Evolutionary conservation across 176 grass and related monocot genomes (phyloP).

Genomic region (Aegilops bicornis): DNA sequence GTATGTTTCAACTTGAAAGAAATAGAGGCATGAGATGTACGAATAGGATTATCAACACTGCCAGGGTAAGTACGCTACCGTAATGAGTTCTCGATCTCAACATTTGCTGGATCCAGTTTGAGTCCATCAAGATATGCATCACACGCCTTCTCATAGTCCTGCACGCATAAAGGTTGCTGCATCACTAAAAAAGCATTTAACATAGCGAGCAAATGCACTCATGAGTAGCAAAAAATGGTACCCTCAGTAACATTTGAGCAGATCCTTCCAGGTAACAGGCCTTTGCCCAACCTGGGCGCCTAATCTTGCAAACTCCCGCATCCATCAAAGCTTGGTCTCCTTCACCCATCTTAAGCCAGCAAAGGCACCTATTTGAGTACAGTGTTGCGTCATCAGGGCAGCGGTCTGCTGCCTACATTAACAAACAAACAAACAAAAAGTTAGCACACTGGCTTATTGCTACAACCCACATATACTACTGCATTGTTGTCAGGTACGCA

Average conservation of each 20-base stretch:
- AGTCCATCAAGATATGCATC: not conserved
- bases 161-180: not conserved
- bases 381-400: constrained; percentile 13
- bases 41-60: no score
- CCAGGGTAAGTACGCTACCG: not conserved
- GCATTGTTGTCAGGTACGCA: no score
- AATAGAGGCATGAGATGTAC: no score
- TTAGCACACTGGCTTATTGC: not conserved
- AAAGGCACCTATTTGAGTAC: constrained; percentile 46
- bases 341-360: constrained; percentile 34
- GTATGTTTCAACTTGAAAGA: no score
- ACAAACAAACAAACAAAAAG: not conserved
- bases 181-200: not conserved
- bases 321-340: constrained; percentile 26
- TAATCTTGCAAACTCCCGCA: constrained; percentile 26
- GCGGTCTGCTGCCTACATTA: constrained; percentile 16
- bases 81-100: not conserved
- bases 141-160: constrained; percentile 5
- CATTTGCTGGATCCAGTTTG: not conserved
- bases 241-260: constrained; percentile 49
- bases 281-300: constrained; percentile 36
- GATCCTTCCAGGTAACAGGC: constrained; percentile 38
- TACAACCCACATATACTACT: not conserved
- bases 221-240: not conserved
- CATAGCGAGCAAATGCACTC: no score